Evolutionary conservation across 768 basidiomycete species (phyloP).

Genomic region (Xanthoconium stramineum): DNA sequence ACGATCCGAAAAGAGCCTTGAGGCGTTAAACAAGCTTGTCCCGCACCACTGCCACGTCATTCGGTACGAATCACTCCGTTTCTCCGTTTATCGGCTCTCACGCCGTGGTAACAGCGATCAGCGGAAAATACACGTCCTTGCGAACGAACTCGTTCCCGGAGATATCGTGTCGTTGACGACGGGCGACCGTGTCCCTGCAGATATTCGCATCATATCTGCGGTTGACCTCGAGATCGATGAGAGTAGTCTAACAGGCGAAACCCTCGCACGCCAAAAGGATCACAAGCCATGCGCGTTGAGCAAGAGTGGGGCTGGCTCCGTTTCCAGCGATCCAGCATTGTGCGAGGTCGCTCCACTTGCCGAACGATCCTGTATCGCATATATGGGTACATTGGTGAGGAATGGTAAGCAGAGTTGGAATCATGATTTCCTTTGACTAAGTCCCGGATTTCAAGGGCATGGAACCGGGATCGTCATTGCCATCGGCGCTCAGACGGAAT

Average conservation of each 20-base stretch:
- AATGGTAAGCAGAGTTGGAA: slow-evolving; percentile 52
- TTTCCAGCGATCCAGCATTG: slow-evolving; percentile 33
- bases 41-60: slow-evolving; percentile 94
- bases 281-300: slow-evolving; percentile 51
- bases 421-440: slow-evolving; percentile 1
- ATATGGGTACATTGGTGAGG: slow-evolving; percentile 94
- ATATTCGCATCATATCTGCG: slow-evolving; percentile 78
- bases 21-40: slow-evolving; percentile 94
- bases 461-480: slow-evolving; percentile 87
- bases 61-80: slow-evolving; percentile 38
- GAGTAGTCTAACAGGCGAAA: slow-evolving; percentile 93
- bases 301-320: slow-evolving; percentile 12
- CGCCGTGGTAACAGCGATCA: slow-evolving; percentile 31
- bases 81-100: background rate
- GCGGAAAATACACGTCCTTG: slow-evolving; percentile 76
- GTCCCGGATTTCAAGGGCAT: slow-evolving; percentile 46
- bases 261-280: slow-evolving; percentile 71
- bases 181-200: slow-evolving; percentile 92
- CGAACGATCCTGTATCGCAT: slow-evolving; percentile 83
- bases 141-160: slow-evolving; percentile 95
- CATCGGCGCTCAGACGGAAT: slow-evolving; percentile 83
- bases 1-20: slow-evolving; percentile 90
- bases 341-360: slow-evolving; percentile 57
- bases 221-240: slow-evolving; percentile 93
- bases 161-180: slow-evolving; percentile 88